A percentile compares a stretch with the other conserved stretches of the same genome.
Evolutionary conservation across 352 stramenopile genomes (phyloP).

Genomic region (Phytophthora constricta): DNA sequence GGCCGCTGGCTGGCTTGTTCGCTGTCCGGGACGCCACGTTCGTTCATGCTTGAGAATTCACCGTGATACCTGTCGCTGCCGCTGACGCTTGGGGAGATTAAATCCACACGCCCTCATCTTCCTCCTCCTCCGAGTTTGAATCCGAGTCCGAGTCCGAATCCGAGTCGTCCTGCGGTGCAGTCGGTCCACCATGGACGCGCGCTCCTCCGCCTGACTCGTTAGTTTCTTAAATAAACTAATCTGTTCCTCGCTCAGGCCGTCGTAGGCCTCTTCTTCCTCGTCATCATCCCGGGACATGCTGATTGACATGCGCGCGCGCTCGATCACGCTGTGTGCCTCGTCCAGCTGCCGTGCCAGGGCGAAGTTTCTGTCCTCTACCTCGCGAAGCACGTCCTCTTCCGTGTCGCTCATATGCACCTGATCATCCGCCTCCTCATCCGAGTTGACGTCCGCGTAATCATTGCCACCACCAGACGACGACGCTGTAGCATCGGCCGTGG

Average conservation of each 20-base stretch:
- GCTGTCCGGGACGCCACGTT: slow-evolving; percentile 25
- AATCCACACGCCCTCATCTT: slow-evolving; percentile 88
- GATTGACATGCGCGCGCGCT: slow-evolving; percentile 87
- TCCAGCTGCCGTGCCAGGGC: slow-evolving; percentile 81
- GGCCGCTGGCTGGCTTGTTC: slow-evolving; percentile 21
- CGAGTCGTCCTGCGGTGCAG: slow-evolving; percentile 78
- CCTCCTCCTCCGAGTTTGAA: slow-evolving; percentile 61
- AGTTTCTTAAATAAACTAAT: slow-evolving; percentile 94
- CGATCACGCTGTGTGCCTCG: slow-evolving; percentile 84
- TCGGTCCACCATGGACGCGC: slow-evolving; percentile 84
- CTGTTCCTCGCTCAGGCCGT: slow-evolving; percentile 80
- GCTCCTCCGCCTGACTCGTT: slow-evolving; percentile 85
- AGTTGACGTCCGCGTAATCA: slow-evolving; percentile 84
- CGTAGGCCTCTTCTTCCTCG: slow-evolving; percentile 61
- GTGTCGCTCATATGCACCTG: slow-evolving; percentile 73
- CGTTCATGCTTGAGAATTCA: slow-evolving; percentile 6
- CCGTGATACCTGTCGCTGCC: slow-evolving; percentile 1
- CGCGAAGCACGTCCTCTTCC: slow-evolving; percentile 74
- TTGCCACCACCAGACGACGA: slow-evolving; percentile 53
- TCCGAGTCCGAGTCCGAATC: slow-evolving; percentile 81
- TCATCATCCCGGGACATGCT: slow-evolving; percentile 79
- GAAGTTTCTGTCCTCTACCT: slow-evolving; percentile 88
- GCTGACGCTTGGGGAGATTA: slow-evolving; percentile 42
- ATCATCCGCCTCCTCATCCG: slow-evolving; percentile 82
- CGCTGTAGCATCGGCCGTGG: slow-evolving; percentile 40